phyloP scores from a whole-genome alignment of 2,329 filamentous ascomycete genomes.

The Venturia aucupariae region DNA sequence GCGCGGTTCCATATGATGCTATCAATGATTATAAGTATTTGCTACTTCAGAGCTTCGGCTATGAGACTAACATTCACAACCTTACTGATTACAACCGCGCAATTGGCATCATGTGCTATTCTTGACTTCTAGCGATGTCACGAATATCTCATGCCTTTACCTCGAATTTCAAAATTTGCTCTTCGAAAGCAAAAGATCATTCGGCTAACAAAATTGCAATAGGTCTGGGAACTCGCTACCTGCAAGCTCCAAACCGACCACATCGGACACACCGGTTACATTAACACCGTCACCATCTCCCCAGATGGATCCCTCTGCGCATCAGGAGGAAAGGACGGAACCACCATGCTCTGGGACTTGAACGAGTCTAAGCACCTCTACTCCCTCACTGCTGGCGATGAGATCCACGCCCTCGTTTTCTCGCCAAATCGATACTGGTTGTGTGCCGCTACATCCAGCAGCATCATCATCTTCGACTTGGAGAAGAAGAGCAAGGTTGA shows the following conservation, averaged over 20 bases:
- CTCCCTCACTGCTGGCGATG: conserved; percentile 97
- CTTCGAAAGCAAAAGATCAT: not conserved
- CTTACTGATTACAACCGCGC: conserved; percentile 57
- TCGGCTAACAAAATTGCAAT: conserved; percentile 14
- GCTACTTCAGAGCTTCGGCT: conserved; percentile 99
- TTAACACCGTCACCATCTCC: conserved; percentile 99
- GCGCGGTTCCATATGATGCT: conserved; percentile 69
- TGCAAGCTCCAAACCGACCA: conserved; percentile 99
- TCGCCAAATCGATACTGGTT: conserved; percentile 99
- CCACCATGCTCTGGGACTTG: conserved; percentile 99
- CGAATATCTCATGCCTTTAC: not conserved
- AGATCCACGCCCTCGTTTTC: conserved; percentile 99
- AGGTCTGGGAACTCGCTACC: conserved; percentile 99
- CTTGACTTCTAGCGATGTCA: not conserved
- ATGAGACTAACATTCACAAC: conserved; percentile 96
- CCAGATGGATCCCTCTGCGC: conserved; percentile 98
- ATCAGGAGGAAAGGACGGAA: conserved; percentile 98
- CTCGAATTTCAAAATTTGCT: not conserved
- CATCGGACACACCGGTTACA: conserved; percentile 99
- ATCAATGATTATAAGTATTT: conserved; percentile 85
- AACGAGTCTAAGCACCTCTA: conserved; percentile 99
- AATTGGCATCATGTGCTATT: conserved; percentile 14
- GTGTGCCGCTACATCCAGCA: conserved; percentile 91
- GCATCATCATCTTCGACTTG: conserved; percentile 99
- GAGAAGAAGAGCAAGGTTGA: conserved; percentile 99